phyloP scores from a whole-genome alignment of 306 rosid species.

The Vicia faba region DNA sequence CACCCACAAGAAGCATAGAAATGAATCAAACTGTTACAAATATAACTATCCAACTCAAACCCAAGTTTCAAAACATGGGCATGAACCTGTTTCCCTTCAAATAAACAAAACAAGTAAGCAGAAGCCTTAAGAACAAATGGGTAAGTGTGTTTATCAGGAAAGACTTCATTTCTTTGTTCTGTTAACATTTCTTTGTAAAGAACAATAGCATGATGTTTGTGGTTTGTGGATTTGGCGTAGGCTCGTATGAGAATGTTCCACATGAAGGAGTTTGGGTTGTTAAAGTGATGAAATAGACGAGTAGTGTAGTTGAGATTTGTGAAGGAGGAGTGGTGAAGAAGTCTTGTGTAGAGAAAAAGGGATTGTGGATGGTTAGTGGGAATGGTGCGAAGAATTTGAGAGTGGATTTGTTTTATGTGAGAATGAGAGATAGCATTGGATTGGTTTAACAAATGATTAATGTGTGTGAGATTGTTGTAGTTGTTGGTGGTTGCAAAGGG shows the following conservation, averaged over 20 bases:
- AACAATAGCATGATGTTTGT: slow-evolving; percentile 45
- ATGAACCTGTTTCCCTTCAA: slow-evolving; percentile 76
- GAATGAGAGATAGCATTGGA: slow-evolving; percentile 36
- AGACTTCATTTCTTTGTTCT: slow-evolving; percentile 37
- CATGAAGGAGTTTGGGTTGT: slow-evolving; percentile 67
- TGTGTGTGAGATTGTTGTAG: neutral
- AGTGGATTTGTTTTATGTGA: slow-evolving; percentile 73
- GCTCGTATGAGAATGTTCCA: slow-evolving; percentile 85
- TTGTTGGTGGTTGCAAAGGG: slow-evolving; percentile 18
- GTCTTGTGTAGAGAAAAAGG: slow-evolving; percentile 53
- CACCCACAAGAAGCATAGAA: slow-evolving; percentile 68
- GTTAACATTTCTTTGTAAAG: slow-evolving; percentile 55
- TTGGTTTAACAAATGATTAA: slow-evolving; percentile 53
- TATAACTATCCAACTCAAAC: slow-evolving; percentile 55
- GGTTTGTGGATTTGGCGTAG: slow-evolving; percentile 55
- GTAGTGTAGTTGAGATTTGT: slow-evolving; percentile 55
- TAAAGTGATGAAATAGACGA: slow-evolving; percentile 54
- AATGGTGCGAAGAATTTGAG: slow-evolving; percentile 65
- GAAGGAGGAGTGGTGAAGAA: slow-evolving; percentile 54
- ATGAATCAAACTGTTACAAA: slow-evolving; percentile 80
- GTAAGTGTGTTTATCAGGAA: slow-evolving; percentile 66
- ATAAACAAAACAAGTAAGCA: slow-evolving; percentile 59
- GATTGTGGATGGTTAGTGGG: slow-evolving; percentile 46
- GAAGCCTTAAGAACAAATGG: slow-evolving; percentile 76
- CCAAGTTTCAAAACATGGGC: slow-evolving; percentile 64